Conservation (phyloP, 2,329 filamentous ascomycete species). For the Dothideomycetidae sp. region DNA sequence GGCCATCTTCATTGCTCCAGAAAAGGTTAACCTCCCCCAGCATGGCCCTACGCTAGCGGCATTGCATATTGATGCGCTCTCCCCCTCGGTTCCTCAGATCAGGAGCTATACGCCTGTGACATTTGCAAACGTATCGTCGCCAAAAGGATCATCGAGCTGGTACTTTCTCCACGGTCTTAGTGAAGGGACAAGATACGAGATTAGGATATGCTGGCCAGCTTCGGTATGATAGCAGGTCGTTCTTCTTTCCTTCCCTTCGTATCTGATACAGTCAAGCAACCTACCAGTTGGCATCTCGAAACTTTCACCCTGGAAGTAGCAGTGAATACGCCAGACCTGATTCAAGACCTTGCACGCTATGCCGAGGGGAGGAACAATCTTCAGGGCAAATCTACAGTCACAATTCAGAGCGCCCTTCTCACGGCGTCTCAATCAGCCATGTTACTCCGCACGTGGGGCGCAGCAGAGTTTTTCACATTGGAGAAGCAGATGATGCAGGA, state of each 20-base stretch:
- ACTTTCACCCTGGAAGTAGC: slow-evolving; percentile 5
- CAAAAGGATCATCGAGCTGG: slow-evolving; percentile 57
- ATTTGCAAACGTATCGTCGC: slow-evolving; percentile 45
- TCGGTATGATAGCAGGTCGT: slow-evolving; percentile 46
- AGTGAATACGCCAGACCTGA: slow-evolving; percentile 5
- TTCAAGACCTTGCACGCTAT: slow-evolving; percentile 4
- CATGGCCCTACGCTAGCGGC: slow-evolving; percentile 42
- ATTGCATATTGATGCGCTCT: slow-evolving; percentile 51
- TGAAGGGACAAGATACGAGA: slow-evolving; percentile 70
- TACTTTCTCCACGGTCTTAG: slow-evolving; percentile 56
- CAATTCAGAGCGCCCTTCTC: background rate
- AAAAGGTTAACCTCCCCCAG: slow-evolving; percentile 40
- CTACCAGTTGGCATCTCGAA: slow-evolving; percentile 1
- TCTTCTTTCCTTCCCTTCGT: background rate
- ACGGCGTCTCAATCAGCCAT: slow-evolving; percentile 25
- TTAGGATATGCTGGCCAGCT: slow-evolving; percentile 85
- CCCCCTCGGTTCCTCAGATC: slow-evolving; percentile 41
- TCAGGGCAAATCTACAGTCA: background rate
- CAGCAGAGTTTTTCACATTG: slow-evolving; percentile 73
- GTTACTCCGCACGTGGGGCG: slow-evolving; percentile 59
- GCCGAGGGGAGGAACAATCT: background rate
- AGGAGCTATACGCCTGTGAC: slow-evolving; percentile 51
- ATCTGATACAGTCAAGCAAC: slow-evolving; percentile 1
- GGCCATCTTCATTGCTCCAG: slow-evolving; percentile 67
- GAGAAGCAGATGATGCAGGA: slow-evolving; percentile 59